Base-by-base conservation (phyloP, 2,329 filamentous ascomycete genomes). In the Claviceps capensis region DNA sequence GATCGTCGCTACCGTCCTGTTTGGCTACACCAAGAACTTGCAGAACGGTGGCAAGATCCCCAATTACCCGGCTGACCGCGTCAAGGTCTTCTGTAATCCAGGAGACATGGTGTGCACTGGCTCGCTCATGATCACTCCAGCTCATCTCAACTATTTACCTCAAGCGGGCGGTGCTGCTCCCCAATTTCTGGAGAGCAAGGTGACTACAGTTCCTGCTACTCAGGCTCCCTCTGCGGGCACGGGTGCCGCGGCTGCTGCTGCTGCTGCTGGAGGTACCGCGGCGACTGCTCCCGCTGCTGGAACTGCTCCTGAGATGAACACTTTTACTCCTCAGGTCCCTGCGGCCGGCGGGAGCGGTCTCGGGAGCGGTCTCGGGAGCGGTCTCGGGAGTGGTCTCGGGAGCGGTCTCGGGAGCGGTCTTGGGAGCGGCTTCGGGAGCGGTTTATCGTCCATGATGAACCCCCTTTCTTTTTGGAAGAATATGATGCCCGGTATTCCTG, bases 1-100 rank as follows among this genome's bases (percentile, higher is more conserved):
- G 61, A 61, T 72, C 53, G 66, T 63, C 45, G 68, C 64, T 22
- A 60, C 62, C 1, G 65, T 67, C 11, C 62, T 69, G 26, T 70
- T 68, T 43, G 69, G 70, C 0, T 71, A 72, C 54, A 71, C 70
- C 51, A 67, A 71, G 63, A 72, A 72, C 58, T 55, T 62, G 47
- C 70, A 72, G 58, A 69, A 71, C 56, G 47, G 51, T 2, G 68
- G 69, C 40, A 52, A 59, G 44, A 71, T 73, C 26, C 65, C 65
- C 44, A 65, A 65, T 55, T 72, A 65, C 55, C 65, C 68, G 0
- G 50, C 51, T 0, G 59, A 62, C 42, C 60, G 65, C 40, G 65
- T 64, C 26, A 57, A 64, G 53, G 63, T 72, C n/a, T 72, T 63
- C 57, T 73, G 70, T 57, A 64, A 63, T 14, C 1, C 23, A 2